Evolutionary conservation across 129 eudicot species (phyloP).

Genomic region (Dittrichia graveolens): DNA sequence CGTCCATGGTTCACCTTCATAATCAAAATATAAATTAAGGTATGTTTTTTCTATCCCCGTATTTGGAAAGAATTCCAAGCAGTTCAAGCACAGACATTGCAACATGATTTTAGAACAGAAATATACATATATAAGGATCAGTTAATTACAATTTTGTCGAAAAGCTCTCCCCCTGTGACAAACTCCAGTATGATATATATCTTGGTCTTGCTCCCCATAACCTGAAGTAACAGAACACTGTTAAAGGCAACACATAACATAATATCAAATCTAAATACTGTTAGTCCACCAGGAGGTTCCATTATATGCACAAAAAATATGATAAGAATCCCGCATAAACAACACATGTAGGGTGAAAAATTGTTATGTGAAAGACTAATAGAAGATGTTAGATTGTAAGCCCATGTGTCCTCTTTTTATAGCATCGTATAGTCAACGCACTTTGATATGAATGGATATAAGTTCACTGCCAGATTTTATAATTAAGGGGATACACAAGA

Average conservation of each 20-base stretch:
- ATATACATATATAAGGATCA: not conserved
- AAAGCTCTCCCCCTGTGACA: slow-evolving; percentile 96
- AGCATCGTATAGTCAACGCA: too few species aligned
- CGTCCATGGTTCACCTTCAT: slow-evolving; percentile 83
- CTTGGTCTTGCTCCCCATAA: slow-evolving; percentile 96
- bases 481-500: too few species aligned
- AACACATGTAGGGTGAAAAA: too few species aligned
- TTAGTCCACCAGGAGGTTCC: not conserved
- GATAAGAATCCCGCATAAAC: too few species aligned
- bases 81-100: not conserved
- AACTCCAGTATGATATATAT: slow-evolving; percentile 87
- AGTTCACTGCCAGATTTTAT: too few species aligned
- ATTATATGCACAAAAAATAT: too few species aligned
- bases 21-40: slow-evolving; percentile 23
- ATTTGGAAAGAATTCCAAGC: not conserved
- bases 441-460: too few species aligned
- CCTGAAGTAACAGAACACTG: slow-evolving; percentile 52
- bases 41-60: slow-evolving; percentile 14
- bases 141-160: slow-evolving; percentile 90
- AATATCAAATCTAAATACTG: not conserved
- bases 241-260: not conserved
- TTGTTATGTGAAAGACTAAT: too few species aligned
- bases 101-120: not conserved
- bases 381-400: too few species aligned
- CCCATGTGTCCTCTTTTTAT: too few species aligned